Evolutionary conservation across 768 basidiomycete species (phyloP).

Genomic region (Mycena maculata): DNA sequence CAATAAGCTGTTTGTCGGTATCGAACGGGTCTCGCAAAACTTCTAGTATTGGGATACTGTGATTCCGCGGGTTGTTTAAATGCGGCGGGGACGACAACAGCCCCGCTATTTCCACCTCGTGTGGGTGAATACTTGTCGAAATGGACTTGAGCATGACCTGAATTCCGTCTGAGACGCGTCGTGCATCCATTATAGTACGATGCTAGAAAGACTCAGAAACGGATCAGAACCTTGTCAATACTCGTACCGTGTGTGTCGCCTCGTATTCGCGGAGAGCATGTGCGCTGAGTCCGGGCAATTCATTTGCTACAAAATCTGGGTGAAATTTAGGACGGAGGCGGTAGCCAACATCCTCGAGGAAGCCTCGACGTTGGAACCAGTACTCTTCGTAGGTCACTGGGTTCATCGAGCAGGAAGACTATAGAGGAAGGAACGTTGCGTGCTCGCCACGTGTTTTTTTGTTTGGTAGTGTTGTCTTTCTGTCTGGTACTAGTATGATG

Average conservation of each 20-base stretch:
- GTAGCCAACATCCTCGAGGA: background rate
- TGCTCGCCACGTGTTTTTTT: no score
- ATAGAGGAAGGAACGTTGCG: no score
- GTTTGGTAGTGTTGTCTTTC: no score
- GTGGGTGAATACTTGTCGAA: no score
- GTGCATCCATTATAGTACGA: constrained; percentile 1
- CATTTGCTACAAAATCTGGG: background rate
- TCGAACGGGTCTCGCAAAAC: background rate
- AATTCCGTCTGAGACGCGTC: background rate
- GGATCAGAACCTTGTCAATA: no score
- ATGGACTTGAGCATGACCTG: no score
- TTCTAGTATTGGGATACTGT: background rate
- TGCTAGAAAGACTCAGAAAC: background rate
- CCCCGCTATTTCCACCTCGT: background rate
- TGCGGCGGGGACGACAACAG: background rate
- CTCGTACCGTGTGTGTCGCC: no score
- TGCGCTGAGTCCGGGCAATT: background rate
- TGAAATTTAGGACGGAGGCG: constrained; percentile 7
- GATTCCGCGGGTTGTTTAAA: background rate
- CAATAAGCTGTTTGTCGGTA: background rate
- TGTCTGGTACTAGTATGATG: no score
- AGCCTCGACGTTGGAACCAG: background rate
- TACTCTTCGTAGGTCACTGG: background rate
- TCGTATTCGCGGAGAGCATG: background rate
- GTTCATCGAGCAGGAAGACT: no score